Percentiles rank a stretch among this genome's conserved stretches.
Evolutionary conservation across 257 asterid species (phyloP).

Genomic region (Solanum gandarillasii): DNA sequence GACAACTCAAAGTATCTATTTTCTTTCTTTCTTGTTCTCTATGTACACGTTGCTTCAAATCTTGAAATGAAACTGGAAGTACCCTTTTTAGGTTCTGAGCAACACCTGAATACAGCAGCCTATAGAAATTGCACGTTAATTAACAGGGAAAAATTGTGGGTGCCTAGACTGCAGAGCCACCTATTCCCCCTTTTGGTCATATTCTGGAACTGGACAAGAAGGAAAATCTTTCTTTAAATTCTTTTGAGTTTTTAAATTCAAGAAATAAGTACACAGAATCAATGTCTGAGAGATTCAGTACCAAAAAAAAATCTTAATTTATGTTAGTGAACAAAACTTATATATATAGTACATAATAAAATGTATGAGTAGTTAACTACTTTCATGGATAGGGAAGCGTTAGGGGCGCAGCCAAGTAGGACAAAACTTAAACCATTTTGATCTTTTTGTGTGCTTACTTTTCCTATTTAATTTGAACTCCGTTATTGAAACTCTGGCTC

Average conservation of each 20-base stretch:
- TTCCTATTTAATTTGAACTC: not conserved
- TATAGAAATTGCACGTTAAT: not conserved
- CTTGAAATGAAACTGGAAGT: not conserved
- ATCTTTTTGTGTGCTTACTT: not conserved
- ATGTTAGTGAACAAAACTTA: not conserved
- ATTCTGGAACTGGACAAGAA: constrained; percentile 21
- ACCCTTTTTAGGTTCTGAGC: constrained; percentile 7
- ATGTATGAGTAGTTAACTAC: constrained; percentile 4
- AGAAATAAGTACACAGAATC: constrained; percentile 2
- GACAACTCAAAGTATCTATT: constrained; percentile 9
- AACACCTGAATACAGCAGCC: constrained; percentile 5
- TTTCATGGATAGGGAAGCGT: not conserved
- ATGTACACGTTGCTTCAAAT: not conserved
- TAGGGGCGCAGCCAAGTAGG: not conserved
- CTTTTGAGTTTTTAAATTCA: constrained; percentile 1
- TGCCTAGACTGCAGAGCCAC: constrained; percentile 40
- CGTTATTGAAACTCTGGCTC: not conserved
- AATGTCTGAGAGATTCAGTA: constrained; percentile 13
- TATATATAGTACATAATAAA: not conserved
- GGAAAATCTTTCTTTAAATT: not conserved
- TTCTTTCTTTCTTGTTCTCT: not conserved
- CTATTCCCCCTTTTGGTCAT: constrained; percentile 6
- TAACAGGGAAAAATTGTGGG: not conserved
- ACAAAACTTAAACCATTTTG: not conserved
- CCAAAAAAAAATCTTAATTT: not conserved